phyloP scores from a whole-genome alignment of 2,329 filamentous ascomycete species.

The Calonectria leucothoes region DNA sequence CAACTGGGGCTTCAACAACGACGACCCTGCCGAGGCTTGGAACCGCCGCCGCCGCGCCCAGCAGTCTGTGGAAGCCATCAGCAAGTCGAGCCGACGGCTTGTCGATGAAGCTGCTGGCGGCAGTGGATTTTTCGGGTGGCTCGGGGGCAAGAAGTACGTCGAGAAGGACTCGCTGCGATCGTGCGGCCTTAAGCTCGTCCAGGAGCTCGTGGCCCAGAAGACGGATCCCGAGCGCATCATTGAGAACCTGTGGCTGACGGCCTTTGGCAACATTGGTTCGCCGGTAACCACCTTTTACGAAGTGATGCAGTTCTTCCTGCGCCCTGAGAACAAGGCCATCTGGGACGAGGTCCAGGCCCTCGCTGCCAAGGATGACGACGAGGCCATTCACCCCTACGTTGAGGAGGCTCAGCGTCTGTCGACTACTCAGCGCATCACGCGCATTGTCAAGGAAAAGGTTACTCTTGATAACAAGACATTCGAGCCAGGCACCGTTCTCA shows the following conservation, averaged over 20 bases:
- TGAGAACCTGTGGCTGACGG: slow-evolving; percentile 52
- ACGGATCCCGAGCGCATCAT: slow-evolving; percentile 47
- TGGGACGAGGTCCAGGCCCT: slow-evolving; percentile 57
- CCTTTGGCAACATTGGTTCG: slow-evolving; percentile 54
- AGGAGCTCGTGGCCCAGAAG: slow-evolving; percentile 49
- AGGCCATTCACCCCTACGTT: slow-evolving; percentile 50
- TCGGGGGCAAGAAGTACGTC: slow-evolving; percentile 44
- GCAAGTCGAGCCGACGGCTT: slow-evolving; percentile 52
- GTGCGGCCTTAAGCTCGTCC: slow-evolving; percentile 52
- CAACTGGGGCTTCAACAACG: slow-evolving; percentile 59
- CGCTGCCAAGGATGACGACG: slow-evolving; percentile 49
- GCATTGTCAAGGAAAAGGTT: slow-evolving; percentile 46
- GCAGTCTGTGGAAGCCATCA: slow-evolving; percentile 51
- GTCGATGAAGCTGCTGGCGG: slow-evolving; percentile 50
- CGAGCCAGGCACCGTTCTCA: slow-evolving; percentile 53
- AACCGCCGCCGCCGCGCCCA: slow-evolving; percentile 56
- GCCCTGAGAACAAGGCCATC: slow-evolving; percentile 52
- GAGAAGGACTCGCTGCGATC: slow-evolving; percentile 52
- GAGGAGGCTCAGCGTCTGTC: slow-evolving; percentile 54
- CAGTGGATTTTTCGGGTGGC: slow-evolving; percentile 42
- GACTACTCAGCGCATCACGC: slow-evolving; percentile 51
- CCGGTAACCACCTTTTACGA: slow-evolving; percentile 56
- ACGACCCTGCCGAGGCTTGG: slow-evolving; percentile 59
- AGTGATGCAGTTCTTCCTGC: slow-evolving; percentile 55
- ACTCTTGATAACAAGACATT: slow-evolving; percentile 53